Percentiles rank a stretch among this genome's conserved stretches.
Conservation (phyloP, 345 rosid species). For the Raphanus sativus region DNA sequence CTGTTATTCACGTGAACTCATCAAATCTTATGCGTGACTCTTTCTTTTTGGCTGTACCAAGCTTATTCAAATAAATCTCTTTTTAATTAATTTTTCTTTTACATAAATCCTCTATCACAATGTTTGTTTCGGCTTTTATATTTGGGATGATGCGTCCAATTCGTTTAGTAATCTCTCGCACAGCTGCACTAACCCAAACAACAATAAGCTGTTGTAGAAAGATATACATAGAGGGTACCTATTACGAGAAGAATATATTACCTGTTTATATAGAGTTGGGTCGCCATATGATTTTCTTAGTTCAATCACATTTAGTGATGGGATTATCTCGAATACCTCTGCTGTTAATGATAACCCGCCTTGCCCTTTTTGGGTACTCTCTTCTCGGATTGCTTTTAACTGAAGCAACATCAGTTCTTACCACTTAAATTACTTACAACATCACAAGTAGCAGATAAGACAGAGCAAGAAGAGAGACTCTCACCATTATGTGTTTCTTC, state of each 20-base stretch:
- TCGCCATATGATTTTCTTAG: constrained; percentile 72
- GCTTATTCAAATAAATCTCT: not conserved
- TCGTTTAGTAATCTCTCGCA: constrained; percentile 60
- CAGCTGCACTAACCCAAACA: constrained; percentile 51
- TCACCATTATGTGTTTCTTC: constrained; percentile 73
- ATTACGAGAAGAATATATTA: constrained; percentile 15
- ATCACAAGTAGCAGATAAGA: not conserved
- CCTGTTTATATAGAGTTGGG: constrained; percentile 71
- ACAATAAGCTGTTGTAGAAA: not conserved
- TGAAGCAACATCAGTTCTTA: constrained; percentile 30
- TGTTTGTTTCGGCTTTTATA: constrained; percentile 1
- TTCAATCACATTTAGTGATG: constrained; percentile 71
- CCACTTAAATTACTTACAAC: constrained; percentile 1
- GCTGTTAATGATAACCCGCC: constrained; percentile 58
- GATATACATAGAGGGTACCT: not conserved
- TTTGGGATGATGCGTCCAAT: constrained; percentile 43
- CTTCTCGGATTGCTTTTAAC: constrained; percentile 72
- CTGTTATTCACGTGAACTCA: not conserved
- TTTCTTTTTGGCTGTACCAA: not conserved
- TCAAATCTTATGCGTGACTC: not conserved
- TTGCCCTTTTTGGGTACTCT: constrained; percentile 32
- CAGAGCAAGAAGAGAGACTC: not conserved
- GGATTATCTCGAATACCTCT: constrained; percentile 77
- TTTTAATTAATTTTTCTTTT: not conserved
- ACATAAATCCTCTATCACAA: not conserved